Evolutionary conservation across 495 filamentous ascomycete species (phyloP).

Genomic region (Cudoniella acicularis): DNA sequence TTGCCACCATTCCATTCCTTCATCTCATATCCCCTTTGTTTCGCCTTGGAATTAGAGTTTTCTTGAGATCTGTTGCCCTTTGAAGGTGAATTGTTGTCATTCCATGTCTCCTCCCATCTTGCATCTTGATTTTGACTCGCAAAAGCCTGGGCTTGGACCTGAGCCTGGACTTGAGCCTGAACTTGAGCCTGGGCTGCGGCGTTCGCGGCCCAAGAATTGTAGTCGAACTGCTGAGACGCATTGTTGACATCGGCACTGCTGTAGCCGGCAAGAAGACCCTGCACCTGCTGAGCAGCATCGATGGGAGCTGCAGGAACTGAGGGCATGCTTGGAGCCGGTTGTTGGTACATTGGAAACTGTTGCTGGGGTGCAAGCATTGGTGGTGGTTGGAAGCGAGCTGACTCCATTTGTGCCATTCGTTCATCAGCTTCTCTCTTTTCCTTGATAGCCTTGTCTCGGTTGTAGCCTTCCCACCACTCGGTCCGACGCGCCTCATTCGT

Average conservation of each 20-base stretch:
- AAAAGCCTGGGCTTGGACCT: background rate
- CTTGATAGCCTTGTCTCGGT: slow-evolving; percentile 27
- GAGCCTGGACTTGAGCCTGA: slow-evolving; percentile 1
- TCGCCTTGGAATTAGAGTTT: slow-evolving; percentile 1
- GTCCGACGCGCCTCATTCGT: slow-evolving; percentile 21
- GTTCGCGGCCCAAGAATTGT: slow-evolving; percentile 8
- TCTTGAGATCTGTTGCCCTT: background rate
- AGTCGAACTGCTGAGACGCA: slow-evolving; percentile 8
- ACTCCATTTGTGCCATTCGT: slow-evolving; percentile 9
- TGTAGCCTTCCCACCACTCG: slow-evolving; percentile 31
- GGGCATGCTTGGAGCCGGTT: slow-evolving; percentile 1
- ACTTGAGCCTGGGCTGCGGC: background rate
- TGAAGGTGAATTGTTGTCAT: background rate
- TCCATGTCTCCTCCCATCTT: slow-evolving; percentile 19
- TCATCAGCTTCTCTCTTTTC: slow-evolving; percentile 11
- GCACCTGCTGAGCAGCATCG: slow-evolving; percentile 2
- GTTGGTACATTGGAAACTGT: slow-evolving; percentile 4
- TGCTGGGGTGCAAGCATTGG: slow-evolving; percentile 6
- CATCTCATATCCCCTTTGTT: slow-evolving; percentile 10
- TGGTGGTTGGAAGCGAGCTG: slow-evolving; percentile 3
- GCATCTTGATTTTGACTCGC: background rate
- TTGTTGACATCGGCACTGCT: background rate
- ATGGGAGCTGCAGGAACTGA: background rate
- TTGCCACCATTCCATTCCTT: slow-evolving; percentile 1
- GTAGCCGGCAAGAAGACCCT: background rate